Evolutionary conservation across 2,329 filamentous ascomycete species (phyloP).

Genomic region (Lachnellula hyalina): DNA sequence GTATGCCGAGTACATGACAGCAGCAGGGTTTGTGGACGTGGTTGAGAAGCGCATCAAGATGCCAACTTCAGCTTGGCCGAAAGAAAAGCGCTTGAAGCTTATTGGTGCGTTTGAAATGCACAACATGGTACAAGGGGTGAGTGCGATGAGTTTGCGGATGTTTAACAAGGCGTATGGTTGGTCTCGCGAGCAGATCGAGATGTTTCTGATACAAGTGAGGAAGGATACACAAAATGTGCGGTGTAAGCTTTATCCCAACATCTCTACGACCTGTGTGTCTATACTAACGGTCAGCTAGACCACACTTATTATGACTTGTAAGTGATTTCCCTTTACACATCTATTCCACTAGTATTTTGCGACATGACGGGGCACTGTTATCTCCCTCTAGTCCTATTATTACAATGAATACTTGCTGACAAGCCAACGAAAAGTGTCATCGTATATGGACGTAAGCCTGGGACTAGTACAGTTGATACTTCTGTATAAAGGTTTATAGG

Average conservation of each 20-base stretch:
- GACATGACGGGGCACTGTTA: not conserved
- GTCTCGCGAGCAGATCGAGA: constrained; percentile 12
- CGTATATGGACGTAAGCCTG: not conserved
- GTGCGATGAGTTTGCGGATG: constrained; percentile 16
- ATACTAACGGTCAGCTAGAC: not conserved
- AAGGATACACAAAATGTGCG: constrained; percentile 12
- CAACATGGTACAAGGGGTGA: constrained; percentile 13
- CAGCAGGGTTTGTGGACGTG: constrained; percentile 27
- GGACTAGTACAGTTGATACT: not conserved
- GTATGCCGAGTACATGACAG: constrained; percentile 5
- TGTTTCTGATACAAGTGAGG: constrained; percentile 15
- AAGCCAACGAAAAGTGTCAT: not conserved
- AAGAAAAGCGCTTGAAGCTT: constrained; percentile 14
- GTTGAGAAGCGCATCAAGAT: constrained; percentile 8
- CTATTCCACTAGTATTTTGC: not conserved
- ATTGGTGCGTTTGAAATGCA: constrained; percentile 20
- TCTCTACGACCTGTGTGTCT: not conserved
- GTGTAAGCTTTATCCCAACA: constrained; percentile 1
- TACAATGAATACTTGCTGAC: too few species aligned
- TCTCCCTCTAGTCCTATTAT: not conserved
- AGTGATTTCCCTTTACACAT: not conserved
- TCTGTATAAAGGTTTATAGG: too few species aligned
- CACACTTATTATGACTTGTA: not conserved
- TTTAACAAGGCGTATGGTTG: constrained; percentile 16
- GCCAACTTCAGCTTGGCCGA: constrained; percentile 14